phyloP scores from a whole-genome alignment of 805 yeast genomes.

The Metschnikowia cerradonensis region DNA sequence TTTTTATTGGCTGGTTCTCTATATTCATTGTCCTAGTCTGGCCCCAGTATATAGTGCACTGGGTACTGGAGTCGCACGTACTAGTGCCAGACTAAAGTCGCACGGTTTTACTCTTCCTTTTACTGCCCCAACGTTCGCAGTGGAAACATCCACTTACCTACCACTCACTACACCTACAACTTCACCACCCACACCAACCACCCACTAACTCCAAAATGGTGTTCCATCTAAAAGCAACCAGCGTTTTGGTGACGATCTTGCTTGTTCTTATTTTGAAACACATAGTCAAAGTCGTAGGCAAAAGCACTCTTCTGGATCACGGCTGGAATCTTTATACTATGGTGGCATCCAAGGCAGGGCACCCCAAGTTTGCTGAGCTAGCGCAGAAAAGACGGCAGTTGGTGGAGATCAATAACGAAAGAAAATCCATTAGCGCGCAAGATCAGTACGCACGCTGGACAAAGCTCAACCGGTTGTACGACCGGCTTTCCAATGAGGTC shows the following conservation, averaged over 20 bases:
- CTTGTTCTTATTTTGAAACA: slow-evolving; percentile 19
- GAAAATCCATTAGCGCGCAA: slow-evolving; percentile 71
- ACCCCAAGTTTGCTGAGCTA: slow-evolving; percentile 24
- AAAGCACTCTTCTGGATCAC: slow-evolving; percentile 26
- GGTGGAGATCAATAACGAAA: slow-evolving; percentile 44
- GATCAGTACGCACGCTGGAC: slow-evolving; percentile 97
- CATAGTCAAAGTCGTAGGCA: slow-evolving; percentile 34
- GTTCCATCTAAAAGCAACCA: slow-evolving; percentile 32
- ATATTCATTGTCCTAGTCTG: no score
- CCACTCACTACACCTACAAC: background rate
- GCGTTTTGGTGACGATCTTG: slow-evolving; percentile 34
- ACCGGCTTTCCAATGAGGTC: slow-evolving; percentile 52
- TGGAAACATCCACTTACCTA: no score
- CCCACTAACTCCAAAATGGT: background rate
- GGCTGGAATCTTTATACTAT: slow-evolving; percentile 38
- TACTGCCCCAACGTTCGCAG: no score
- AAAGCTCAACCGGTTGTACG: slow-evolving; percentile 71
- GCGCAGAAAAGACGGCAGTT: slow-evolving; percentile 40
- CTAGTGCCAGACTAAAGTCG: no score
- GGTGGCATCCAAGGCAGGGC: slow-evolving; percentile 32
- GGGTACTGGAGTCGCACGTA: no score
- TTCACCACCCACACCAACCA: background rate
- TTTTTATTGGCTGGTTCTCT: no score
- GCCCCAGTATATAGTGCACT: no score
- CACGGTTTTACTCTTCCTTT: no score